These are phyloP conservation scores for Teratosphaeria viscida DNA, from an alignment of 2,329 filamentous ascomycete genomes.

Conservation along the genomic window DNA sequence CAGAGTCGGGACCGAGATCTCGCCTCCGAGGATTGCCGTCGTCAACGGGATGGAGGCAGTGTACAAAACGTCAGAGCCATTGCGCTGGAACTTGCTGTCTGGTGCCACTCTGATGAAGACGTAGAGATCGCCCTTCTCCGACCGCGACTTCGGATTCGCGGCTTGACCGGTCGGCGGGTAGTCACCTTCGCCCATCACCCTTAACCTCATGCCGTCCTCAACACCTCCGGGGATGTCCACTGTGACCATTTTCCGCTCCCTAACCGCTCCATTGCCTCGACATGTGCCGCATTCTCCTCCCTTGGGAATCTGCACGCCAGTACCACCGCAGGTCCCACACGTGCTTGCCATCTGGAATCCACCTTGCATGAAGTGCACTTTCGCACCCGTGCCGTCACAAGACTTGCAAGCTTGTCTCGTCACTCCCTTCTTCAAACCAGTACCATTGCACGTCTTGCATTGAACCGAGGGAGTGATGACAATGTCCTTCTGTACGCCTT, in stretches of 20 bases:
- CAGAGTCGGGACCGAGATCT: conserved; percentile 79
- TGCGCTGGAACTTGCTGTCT: conserved; percentile 79
- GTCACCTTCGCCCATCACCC: conserved; percentile 78
- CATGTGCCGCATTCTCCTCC: conserved; percentile 75
- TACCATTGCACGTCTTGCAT: conserved; percentile 75
- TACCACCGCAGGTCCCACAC: conserved; percentile 70
- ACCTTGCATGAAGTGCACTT: conserved; percentile 80
- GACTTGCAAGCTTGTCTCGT: conserved; percentile 62
- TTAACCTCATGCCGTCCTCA: conserved; percentile 89
- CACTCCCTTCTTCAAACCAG: conserved; percentile 71
- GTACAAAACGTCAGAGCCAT: conserved; percentile 83
- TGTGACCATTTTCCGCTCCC: conserved; percentile 71
- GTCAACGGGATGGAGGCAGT: conserved; percentile 86
- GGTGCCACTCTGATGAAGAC: conserved; percentile 82
- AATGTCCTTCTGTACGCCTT: conserved; percentile 81
- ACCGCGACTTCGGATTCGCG: conserved; percentile 50
- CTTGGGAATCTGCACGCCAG: conserved; percentile 63
- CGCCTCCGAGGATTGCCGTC: conserved; percentile 83
- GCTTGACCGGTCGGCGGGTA: conserved; percentile 62
- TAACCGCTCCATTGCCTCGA: conserved; percentile 69
- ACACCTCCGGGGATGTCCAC: conserved; percentile 92
- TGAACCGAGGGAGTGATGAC: conserved; percentile 69
- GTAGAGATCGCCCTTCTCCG: conserved; percentile 77
- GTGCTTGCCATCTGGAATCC: conserved; percentile 95
- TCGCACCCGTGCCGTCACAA: conserved; percentile 77